Conservation (phyloP, 768 basidiomycete species). For the Suillus ampliporus region DNA sequence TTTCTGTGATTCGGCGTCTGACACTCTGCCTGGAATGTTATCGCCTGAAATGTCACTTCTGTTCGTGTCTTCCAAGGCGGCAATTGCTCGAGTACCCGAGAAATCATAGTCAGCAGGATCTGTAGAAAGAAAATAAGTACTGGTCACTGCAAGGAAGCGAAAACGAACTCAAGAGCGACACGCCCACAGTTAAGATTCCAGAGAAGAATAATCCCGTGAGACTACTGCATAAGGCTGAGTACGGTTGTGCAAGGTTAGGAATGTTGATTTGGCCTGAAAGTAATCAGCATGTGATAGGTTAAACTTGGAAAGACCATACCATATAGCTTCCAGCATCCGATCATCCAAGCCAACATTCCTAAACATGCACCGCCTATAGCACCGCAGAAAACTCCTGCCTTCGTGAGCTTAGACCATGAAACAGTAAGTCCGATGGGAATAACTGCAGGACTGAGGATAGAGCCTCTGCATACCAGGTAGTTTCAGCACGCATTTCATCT, state of each 20-base stretch:
- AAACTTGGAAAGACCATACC: slow-evolving; percentile 29
- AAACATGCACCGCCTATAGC: slow-evolving; percentile 46
- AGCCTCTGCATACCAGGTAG: slow-evolving; percentile 41
- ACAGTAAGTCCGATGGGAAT: slow-evolving; percentile 54
- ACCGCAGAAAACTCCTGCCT: slow-evolving; percentile 45
- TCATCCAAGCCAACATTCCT: slow-evolving; percentile 57
- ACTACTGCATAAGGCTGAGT: slow-evolving; percentile 47
- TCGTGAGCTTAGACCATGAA: slow-evolving; percentile 51
- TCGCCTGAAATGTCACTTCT: not conserved
- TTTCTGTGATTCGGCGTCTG: slow-evolving; percentile 25
- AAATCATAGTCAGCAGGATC: slow-evolving; percentile 47
- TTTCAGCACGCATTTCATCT: not conserved
- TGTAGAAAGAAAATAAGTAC: slow-evolving; percentile 16
- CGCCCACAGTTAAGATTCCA: slow-evolving; percentile 40
- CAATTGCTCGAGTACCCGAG: slow-evolving; percentile 41
- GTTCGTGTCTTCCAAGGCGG: slow-evolving; percentile 32
- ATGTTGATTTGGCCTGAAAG: slow-evolving; percentile 41
- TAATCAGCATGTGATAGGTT: not conserved
- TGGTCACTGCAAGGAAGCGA: not conserved
- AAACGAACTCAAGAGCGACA: slow-evolving; percentile 41
- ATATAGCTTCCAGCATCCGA: slow-evolving; percentile 55
- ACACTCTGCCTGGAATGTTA: not conserved
- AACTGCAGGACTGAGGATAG: slow-evolving; percentile 54
- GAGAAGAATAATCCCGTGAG: slow-evolving; percentile 45
- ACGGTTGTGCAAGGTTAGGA: slow-evolving; percentile 43